Evolutionary conservation across 352 stramenopile species (phyloP).

Genomic region (Globisporangium orthogonon): DNA sequence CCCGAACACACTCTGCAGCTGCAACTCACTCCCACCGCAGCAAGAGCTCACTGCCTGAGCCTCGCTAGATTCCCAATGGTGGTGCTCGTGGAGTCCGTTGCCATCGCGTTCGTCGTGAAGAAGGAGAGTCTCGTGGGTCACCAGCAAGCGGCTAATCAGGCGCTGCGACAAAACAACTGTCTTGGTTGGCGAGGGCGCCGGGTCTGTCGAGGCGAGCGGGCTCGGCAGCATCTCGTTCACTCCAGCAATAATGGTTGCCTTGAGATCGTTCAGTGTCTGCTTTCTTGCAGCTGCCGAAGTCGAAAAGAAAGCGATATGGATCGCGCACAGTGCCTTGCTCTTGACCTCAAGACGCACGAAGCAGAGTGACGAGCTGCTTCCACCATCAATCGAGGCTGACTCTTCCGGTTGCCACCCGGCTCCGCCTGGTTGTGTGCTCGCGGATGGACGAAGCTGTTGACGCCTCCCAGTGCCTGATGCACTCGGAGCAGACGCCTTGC

Average conservation of each 20-base stretch:
- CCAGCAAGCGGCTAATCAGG: conserved; percentile 70
- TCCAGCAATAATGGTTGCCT: conserved; percentile 44
- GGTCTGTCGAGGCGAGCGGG: conserved; percentile 6
- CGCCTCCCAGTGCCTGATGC: conserved; percentile 13
- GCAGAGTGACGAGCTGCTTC: conserved; percentile 58
- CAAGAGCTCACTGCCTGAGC: conserved; percentile 37
- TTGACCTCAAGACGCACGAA: conserved; percentile 81
- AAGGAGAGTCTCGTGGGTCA: conserved; percentile 67
- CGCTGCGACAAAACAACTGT: conserved; percentile 59
- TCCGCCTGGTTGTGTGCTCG: conserved; percentile 10
- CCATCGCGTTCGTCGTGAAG: conserved; percentile 25
- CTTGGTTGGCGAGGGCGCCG: conserved; percentile 2
- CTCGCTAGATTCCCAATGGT: background rate
- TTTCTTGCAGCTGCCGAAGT: conserved; percentile 52
- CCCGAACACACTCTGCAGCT: conserved; percentile 70
- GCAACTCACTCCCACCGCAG: conserved; percentile 73
- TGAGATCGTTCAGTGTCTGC: conserved; percentile 67
- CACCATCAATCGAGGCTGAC: conserved; percentile 14
- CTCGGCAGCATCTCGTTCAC: conserved; percentile 36
- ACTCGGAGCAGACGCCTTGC: conserved; percentile 16
- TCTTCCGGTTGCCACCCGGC: conserved; percentile 7
- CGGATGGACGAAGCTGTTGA: conserved; percentile 23
- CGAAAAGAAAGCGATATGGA: conserved; percentile 87
- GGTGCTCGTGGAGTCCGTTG: conserved; percentile 12
- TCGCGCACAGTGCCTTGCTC: conserved; percentile 65